Evolutionary conservation across 441 rosid species (phyloP).

Genomic region (Raphanus hybrid): DNA sequence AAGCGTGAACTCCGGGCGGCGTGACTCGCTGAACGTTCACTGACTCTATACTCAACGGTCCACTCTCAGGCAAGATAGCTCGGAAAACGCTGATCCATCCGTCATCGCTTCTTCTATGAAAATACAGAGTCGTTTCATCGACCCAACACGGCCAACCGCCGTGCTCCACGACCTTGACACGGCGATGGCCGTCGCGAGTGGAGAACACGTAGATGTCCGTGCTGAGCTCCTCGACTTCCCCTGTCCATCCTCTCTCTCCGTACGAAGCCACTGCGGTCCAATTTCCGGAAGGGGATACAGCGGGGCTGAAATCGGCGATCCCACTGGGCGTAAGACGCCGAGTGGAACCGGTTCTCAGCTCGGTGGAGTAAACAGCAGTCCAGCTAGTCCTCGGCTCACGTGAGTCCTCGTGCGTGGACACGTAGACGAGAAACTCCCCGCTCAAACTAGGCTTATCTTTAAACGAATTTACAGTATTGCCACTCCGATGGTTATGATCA

Average conservation of each 20-base stretch:
- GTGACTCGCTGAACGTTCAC: conserved; percentile 70
- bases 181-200: conserved; percentile 71
- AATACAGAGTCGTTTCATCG: conserved; percentile 72
- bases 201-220: conserved; percentile 74
- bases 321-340: conserved; percentile 72
- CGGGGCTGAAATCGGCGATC: conserved; percentile 86
- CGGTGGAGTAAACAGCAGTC: conserved; percentile 83
- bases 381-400: conserved; percentile 73
- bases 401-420: conserved; percentile 79
- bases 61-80: conserved; percentile 52
- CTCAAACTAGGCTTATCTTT: conserved; percentile 73
- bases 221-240: conserved; percentile 78
- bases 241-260: conserved; percentile 72
- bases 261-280: conserved; percentile 85
- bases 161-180: conserved; percentile 76
- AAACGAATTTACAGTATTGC: conserved; percentile 56
- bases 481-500: conserved; percentile 32
- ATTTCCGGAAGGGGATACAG: conserved; percentile 77
- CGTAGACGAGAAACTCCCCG: conserved; percentile 66
- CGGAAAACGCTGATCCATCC: conserved; percentile 79
- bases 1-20: conserved; percentile 82
- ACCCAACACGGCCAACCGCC: conserved; percentile 98
- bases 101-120: conserved; percentile 74
- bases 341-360: conserved; percentile 65
- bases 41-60: conserved; percentile 45